phyloP scores from a whole-genome alignment of 2,329 filamentous ascomycete genomes.

The Pseudogymnoascus sp. region DNA sequence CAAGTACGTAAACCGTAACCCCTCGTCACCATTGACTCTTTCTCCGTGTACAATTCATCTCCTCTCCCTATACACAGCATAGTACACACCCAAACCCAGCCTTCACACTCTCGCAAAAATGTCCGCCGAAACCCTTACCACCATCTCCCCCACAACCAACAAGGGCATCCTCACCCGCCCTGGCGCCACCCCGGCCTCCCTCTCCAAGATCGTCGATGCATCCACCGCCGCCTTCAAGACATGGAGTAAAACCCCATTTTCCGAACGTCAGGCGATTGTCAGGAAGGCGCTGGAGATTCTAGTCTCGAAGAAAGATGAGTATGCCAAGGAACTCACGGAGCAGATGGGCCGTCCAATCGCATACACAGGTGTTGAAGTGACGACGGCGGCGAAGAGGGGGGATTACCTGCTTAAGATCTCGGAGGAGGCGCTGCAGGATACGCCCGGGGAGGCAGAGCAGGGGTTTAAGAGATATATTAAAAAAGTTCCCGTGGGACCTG shows the following conservation, averaged over 20 bases:
- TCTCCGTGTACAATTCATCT: background rate
- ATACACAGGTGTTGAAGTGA: constrained; percentile 75
- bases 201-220: constrained; percentile 61
- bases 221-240: constrained; percentile 68
- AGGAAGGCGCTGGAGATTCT: constrained; percentile 69
- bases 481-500: constrained; percentile 79
- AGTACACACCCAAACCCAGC: background rate
- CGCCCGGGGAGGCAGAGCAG: constrained; percentile 72
- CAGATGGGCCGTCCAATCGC: constrained; percentile 94
- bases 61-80: background rate
- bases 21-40: background rate
- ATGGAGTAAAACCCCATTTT: constrained; percentile 67
- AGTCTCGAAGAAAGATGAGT: constrained; percentile 62
- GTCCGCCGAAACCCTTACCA: constrained; percentile 59
- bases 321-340: constrained; percentile 77
- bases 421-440: constrained; percentile 68
- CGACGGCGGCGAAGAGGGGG: constrained; percentile 75
- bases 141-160: constrained; percentile 86
- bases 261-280: constrained; percentile 71
- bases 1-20: background rate
- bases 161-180: constrained; percentile 72
- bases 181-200: constrained; percentile 61
- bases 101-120: constrained; percentile 31
- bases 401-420: constrained; percentile 82
- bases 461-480: constrained; percentile 87